Base-by-base conservation (phyloP, 768 basidiomycete genomes). In the Cantharellus anzutake region DNA sequence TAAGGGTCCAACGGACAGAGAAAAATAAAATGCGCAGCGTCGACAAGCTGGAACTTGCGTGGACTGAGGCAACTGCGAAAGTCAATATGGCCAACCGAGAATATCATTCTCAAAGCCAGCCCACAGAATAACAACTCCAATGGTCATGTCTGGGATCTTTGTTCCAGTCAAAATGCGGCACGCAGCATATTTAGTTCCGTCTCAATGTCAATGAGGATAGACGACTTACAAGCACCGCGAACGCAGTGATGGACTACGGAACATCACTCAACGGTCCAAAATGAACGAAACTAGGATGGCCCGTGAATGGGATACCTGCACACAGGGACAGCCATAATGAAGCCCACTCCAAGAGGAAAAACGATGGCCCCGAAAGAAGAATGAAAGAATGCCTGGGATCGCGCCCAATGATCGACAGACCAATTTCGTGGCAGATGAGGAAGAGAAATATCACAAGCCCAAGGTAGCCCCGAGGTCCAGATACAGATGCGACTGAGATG, bases 111-210 rank as follows among this genome's bases (percentile, higher is more conserved):
- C 82, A 2, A 92, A 81, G 52, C 89, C 91, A 11, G 56, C 56
- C 16, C 38, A 7, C 29, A 99, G 78, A 1, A 92, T 92, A 35
- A 96, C 82, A 61, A 96, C 83, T 3, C 93, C 96, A 42, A 99
- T 89, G 0, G 81, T 83, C 0, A 90, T 96, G 61, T 92, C 86
- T 62, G 98, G 76, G 1, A 99, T 74, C 70, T 92, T 91, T 59
- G 94, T 79, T 67, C 96, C 92, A 1, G 70, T 71, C 4, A 63
- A 62, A 42, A 63, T 59, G 14, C 62, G 42, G 44, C 58, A 61
- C 2, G 11, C 29, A 48, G 1, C 44, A 48, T 11, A 48, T 48
- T 48, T 48, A 11, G 29, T 11, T 29, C 14, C 14, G 53, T 16
- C 11, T 11, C 16, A 34, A 37, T 11, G 35, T 37, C 14, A 16